phyloP scores from a whole-genome alignment of 176 grass and related monocot genomes.

The Musa beccarii region DNA sequence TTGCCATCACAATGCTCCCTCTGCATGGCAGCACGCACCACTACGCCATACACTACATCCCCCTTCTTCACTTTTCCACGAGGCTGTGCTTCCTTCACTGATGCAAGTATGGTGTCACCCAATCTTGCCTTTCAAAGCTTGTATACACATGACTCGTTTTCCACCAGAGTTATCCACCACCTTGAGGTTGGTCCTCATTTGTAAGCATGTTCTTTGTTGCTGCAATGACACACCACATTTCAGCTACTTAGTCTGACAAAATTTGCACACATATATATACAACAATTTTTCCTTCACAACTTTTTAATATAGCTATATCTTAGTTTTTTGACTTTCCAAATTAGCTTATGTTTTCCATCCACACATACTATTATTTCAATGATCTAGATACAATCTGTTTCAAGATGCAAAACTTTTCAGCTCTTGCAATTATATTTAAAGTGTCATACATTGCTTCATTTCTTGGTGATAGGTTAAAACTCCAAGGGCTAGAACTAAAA shows the following conservation, averaged over 20 bases:
- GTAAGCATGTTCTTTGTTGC: constrained; percentile 98
- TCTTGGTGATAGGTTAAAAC: too few species aligned
- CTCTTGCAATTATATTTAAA: too few species aligned
- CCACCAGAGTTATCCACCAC: constrained; percentile 90
- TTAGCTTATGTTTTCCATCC: too few species aligned
- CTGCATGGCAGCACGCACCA: constrained; percentile 89
- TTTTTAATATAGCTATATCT: too few species aligned
- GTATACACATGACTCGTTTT: constrained; percentile 89
- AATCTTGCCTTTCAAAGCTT: constrained; percentile 66
- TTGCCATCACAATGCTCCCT: constrained; percentile 62
- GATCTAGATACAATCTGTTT: too few species aligned
- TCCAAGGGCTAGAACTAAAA: too few species aligned
- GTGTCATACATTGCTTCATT: too few species aligned
- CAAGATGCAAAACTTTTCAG: too few species aligned
- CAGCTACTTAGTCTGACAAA: neutral
- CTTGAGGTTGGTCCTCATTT: constrained; percentile 97
- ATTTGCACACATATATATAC: too few species aligned
- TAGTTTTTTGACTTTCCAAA: too few species aligned
- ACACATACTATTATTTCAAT: too few species aligned
- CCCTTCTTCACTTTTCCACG: constrained; percentile 95
- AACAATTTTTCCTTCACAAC: neutral
- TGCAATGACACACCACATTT: constrained; percentile 23
- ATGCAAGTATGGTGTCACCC: constrained; percentile 72
- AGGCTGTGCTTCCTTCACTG: constrained; percentile 90
- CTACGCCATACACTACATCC: constrained; percentile 86